These are phyloP conservation scores for Debaryomycetaceae sp. DNA, from an alignment of 1,139 yeast genomes.

Conservation along the genomic window DNA sequence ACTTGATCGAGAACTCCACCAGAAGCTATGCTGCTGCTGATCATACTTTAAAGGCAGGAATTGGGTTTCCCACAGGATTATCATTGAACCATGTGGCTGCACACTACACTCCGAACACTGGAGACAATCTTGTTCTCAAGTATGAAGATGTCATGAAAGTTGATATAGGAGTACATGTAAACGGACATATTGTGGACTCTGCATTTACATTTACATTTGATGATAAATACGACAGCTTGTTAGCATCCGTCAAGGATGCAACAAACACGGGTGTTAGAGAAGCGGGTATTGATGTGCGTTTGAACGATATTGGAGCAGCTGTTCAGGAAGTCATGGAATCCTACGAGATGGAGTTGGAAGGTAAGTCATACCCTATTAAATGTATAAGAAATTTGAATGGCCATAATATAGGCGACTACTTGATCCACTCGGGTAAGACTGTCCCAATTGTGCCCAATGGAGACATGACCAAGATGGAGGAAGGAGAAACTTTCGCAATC, in stretches of 20 bases:
- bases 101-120: constrained; percentile 95
- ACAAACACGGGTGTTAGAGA: constrained; percentile 90
- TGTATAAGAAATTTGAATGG: constrained; percentile 92
- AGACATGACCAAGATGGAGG: constrained; percentile 96
- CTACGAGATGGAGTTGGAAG: constrained; percentile 87
- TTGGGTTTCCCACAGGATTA: constrained; percentile 97
- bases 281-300: constrained; percentile 93
- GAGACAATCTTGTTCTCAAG: constrained; percentile 75
- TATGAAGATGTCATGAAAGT: constrained; percentile 95
- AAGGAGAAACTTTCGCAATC: constrained; percentile 96
- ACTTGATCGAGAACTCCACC: constrained; percentile 80
- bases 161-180: constrained; percentile 94
- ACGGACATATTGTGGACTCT: constrained; percentile 92
- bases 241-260: constrained; percentile 86
- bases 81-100: constrained; percentile 95
- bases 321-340: constrained; percentile 97
- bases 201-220: constrained; percentile 93
- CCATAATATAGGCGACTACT: constrained; percentile 80
- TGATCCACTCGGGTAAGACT: constrained; percentile 90
- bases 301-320: constrained; percentile 94
- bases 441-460: constrained; percentile 95
- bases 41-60: constrained; percentile 70
- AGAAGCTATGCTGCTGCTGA: constrained; percentile 69
- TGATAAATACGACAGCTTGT: constrained; percentile 72
- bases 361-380: constrained; percentile 79